Evolutionary conservation across 2,329 filamentous ascomycete genomes (phyloP).

Genomic region (Calcarisporium arbuscula): DNA sequence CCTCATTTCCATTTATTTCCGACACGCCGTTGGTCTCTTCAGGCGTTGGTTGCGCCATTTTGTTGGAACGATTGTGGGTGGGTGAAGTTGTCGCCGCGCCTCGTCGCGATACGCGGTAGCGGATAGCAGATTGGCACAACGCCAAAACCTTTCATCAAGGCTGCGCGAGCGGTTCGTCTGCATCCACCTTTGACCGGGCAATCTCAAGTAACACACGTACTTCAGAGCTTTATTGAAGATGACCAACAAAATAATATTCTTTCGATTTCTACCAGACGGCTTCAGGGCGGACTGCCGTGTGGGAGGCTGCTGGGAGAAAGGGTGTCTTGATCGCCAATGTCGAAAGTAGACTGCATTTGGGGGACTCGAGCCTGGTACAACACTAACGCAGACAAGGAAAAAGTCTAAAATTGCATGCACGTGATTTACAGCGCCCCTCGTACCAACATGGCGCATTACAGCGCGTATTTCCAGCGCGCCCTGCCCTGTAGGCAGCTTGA

Average conservation of each 20-base stretch:
- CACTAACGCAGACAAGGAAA: slow-evolving; percentile 21
- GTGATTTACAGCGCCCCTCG: slow-evolving; percentile 25
- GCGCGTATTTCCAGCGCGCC: no score
- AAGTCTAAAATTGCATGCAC: slow-evolving; percentile 24
- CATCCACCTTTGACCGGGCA: slow-evolving; percentile 25
- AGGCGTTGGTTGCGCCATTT: slow-evolving; percentile 36
- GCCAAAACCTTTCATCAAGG: slow-evolving; percentile 31
- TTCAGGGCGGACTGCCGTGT: slow-evolving; percentile 21
- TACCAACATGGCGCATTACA: no score
- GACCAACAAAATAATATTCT: slow-evolving; percentile 14
- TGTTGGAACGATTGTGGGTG: slow-evolving; percentile 17
- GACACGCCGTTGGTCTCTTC: slow-evolving; percentile 35
- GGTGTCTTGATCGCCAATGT: slow-evolving; percentile 30
- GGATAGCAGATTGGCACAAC: slow-evolving; percentile 33
- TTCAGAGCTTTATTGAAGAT: neutral
- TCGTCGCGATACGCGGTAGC: slow-evolving; percentile 35
- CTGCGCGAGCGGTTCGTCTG: slow-evolving; percentile 23
- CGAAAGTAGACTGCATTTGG: slow-evolving; percentile 10
- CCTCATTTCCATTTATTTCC: slow-evolving; percentile 23
- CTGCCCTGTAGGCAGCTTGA: no score
- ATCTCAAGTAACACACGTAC: slow-evolving; percentile 16
- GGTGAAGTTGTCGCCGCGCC: no score
- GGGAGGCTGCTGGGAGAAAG: slow-evolving; percentile 27
- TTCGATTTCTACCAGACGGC: slow-evolving; percentile 14
- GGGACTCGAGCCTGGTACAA: slow-evolving; percentile 16